Evolutionary conservation across 1,284 basidiomycete species (phyloP).

Genomic region (Athelia psychrophila): DNA sequence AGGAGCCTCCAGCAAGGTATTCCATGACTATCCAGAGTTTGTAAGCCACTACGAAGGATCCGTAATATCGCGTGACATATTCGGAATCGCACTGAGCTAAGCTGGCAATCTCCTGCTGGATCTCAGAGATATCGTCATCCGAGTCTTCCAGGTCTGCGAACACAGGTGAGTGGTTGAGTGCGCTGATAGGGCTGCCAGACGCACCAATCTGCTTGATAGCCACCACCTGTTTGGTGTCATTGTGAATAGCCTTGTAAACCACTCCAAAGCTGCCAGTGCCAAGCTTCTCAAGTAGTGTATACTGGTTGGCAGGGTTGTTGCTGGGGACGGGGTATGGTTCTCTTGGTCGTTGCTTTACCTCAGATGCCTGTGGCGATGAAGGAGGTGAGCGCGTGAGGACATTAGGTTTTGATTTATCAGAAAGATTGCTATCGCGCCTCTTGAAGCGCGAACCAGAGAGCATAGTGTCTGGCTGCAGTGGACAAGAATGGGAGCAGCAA

Average conservation of each 20-base stretch:
- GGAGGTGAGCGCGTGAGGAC: conserved; percentile 44
- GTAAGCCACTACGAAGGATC: conserved; percentile 94
- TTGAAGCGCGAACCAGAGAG: conserved; percentile 42
- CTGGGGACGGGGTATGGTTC: conserved; percentile 69
- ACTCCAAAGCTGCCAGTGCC: conserved; percentile 97
- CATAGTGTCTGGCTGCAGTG: conserved; percentile 26
- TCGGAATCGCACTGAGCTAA: conserved; percentile 95
- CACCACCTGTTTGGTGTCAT: conserved; percentile 90
- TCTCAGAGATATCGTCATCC: conserved; percentile 95
- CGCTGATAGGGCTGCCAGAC: conserved; percentile 18
- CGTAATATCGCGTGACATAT: conserved; percentile 95
- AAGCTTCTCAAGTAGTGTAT: conserved; percentile 91
- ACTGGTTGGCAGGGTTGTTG: conserved; percentile 83
- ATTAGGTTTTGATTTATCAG: conserved; percentile 38
- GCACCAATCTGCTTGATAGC: conserved; percentile 97
- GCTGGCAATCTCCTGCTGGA: conserved; percentile 96
- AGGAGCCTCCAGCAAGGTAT: conserved; percentile 97
- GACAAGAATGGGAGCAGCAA: too few species aligned
- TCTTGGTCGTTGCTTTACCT: conserved; percentile 36
- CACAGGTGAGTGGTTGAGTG: conserved; percentile 3
- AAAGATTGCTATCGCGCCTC: conserved; percentile 40
- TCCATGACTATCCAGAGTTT: conserved; percentile 99
- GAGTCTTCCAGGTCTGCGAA: conserved; percentile 78
- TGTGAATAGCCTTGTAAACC: conserved; percentile 96
- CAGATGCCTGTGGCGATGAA: conserved; percentile 39